phyloP scores from a whole-genome alignment of 1,139 yeast species.

The Groenewaldozyma sp. region DNA sequence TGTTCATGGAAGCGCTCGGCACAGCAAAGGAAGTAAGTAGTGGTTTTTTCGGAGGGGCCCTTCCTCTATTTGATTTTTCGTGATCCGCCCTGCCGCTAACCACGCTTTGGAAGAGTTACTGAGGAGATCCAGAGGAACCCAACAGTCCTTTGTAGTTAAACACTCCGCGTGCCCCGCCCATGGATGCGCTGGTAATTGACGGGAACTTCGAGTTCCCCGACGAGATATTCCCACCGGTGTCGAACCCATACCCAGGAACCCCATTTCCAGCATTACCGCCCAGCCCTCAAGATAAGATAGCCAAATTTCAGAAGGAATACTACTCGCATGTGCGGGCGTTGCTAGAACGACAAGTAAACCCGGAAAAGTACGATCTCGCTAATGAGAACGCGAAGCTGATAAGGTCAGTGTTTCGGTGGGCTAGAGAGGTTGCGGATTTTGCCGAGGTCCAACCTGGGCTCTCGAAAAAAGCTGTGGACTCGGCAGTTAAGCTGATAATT shows the following conservation, averaged over 20 bases:
- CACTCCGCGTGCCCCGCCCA: too few relatives aligned
- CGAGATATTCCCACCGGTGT: conserved; percentile 24
- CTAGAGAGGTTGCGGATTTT: conserved; percentile 27
- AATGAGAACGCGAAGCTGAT: not conserved
- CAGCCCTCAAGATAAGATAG: conserved; percentile 22
- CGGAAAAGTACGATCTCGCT: not conserved
- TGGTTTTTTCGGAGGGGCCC: too few relatives aligned
- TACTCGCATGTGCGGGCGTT: conserved; percentile 14
- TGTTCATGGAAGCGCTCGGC: too few relatives aligned
- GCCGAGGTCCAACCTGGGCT: conserved; percentile 25
- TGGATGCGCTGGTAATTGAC: not conserved
- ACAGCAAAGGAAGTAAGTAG: too few relatives aligned
- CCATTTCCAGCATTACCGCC: conserved; percentile 25
- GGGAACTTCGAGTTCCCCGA: conserved; percentile 24
- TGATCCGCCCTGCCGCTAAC: too few relatives aligned
- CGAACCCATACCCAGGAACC: conserved; percentile 23
- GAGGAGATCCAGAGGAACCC: too few relatives aligned
- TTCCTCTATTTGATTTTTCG: too few relatives aligned
- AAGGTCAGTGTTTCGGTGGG: conserved; percentile 25
- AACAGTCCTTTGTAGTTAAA: too few relatives aligned
- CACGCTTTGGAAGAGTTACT: too few relatives aligned
- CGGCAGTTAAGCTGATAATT: conserved; percentile 22
- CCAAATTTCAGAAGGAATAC: conserved; percentile 20
- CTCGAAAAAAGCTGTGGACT: conserved; percentile 17
- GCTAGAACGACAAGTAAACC: not conserved